phyloP scores from a whole-genome alignment of 2,329 filamentous ascomycete genomes.

The Esteya vermicola region DNA sequence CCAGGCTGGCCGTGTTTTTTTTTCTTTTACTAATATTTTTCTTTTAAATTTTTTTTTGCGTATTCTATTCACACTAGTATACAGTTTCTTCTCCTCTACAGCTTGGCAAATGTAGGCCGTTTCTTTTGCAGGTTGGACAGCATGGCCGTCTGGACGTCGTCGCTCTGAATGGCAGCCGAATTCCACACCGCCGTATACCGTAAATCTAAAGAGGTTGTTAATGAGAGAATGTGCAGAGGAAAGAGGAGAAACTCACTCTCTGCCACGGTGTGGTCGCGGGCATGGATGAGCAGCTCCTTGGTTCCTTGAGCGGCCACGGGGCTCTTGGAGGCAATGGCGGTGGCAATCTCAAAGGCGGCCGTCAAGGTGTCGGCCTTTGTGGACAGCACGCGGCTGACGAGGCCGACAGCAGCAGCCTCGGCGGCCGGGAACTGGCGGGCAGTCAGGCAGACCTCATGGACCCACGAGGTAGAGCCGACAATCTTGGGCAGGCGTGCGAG shows the following conservation, averaged over 20 bases:
- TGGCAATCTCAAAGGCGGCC: slow-evolving; percentile 49
- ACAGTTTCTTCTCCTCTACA: too few species aligned
- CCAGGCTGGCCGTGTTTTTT: too few species aligned
- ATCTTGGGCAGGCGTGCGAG: slow-evolving; percentile 59
- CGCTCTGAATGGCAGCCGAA: slow-evolving; percentile 63
- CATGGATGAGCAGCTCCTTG: slow-evolving; percentile 75
- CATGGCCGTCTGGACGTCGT: slow-evolving; percentile 62
- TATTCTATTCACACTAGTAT: too few species aligned
- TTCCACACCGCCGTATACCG: slow-evolving; percentile 86
- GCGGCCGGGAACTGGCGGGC: slow-evolving; percentile 54
- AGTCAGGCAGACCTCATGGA: slow-evolving; percentile 63
- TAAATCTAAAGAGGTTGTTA: slow-evolving; percentile 34
- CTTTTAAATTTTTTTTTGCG: too few species aligned
- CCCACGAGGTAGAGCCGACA: slow-evolving; percentile 58
- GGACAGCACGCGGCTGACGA: slow-evolving; percentile 51
- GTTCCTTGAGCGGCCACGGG: slow-evolving; percentile 79
- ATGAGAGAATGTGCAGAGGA: background rate
- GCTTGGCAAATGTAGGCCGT: slow-evolving; percentile 71
- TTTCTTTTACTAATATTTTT: too few species aligned
- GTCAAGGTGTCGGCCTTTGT: slow-evolving; percentile 49
- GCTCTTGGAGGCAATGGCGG: slow-evolving; percentile 61
- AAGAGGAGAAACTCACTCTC: slow-evolving; percentile 43
- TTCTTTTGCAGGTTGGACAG: slow-evolving; percentile 64
- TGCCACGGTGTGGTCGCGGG: slow-evolving; percentile 60
- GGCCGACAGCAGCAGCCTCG: slow-evolving; percentile 56